Evolutionary conservation across 768 basidiomycete genomes (phyloP).

Genomic region (Kwoniella botswanensis): DNA sequence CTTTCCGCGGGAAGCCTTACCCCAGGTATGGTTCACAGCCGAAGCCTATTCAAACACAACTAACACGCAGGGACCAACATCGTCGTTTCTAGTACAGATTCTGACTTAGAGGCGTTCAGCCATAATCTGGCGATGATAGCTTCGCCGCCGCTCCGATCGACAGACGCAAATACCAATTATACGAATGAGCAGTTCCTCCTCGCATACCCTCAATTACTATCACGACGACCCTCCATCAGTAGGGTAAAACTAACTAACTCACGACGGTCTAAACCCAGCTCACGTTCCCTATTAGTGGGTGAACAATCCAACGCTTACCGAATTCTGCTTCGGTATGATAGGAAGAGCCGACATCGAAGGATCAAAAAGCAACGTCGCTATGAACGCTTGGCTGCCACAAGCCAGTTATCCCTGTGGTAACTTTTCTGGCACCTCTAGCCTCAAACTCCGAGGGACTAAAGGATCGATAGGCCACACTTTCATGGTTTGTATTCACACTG

Average conservation of each 20-base stretch:
- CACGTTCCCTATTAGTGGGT: conserved; percentile 71
- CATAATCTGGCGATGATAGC: conserved; percentile 83
- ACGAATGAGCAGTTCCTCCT: conserved; percentile 81
- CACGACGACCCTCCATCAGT: conserved; percentile 75
- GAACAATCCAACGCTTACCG: conserved; percentile 29
- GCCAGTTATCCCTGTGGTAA: conserved; percentile 79
- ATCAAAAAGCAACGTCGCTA: conserved; percentile 83
- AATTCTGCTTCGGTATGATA: too few relatives aligned
- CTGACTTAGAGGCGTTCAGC: conserved; percentile 83
- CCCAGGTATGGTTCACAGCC: conserved; percentile 69
- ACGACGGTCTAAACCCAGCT: conserved; percentile 64
- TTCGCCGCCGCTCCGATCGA: conserved; percentile 78
- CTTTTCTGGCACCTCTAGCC: conserved; percentile 81
- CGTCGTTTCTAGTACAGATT: conserved; percentile 77
- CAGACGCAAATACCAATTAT: conserved; percentile 79
- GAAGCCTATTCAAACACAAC: conserved; percentile 71
- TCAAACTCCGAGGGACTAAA: conserved; percentile 78
- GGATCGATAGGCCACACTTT: conserved; percentile 83
- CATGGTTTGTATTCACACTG: conserved; percentile 80
- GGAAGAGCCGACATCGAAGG: conserved; percentile 70
- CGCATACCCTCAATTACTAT: conserved; percentile 81
- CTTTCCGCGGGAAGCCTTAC: conserved; percentile 66
- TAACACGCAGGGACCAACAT: conserved; percentile 72
- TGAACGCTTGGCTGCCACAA: conserved; percentile 76
- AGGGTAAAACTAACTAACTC: conserved; percentile 82